Evolutionary conservation across 805 yeast species (phyloP).

Genomic region (Pichia gijzeniarum): DNA sequence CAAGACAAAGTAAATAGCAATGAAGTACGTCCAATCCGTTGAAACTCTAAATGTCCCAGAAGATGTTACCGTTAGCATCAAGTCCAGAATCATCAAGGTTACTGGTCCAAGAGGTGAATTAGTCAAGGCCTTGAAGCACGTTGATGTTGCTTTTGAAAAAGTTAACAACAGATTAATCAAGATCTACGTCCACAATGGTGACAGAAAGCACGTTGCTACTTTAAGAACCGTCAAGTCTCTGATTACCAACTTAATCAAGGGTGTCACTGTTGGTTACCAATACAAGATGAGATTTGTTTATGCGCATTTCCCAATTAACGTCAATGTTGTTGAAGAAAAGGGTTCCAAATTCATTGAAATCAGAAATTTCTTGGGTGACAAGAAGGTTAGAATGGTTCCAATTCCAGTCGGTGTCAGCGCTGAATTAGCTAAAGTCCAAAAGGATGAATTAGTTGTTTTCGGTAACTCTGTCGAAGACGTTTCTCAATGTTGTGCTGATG

Average conservation of each 20-base stretch:
- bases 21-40: constrained; percentile 60
- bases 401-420: constrained; percentile 85
- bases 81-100: constrained; percentile 84
- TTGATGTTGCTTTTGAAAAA: constrained; percentile 89
- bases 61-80: constrained; percentile 86
- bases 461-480: constrained; percentile 98
- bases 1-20: constrained; percentile 19
- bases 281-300: constrained; percentile 99
- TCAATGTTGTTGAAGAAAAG: constrained; percentile 79
- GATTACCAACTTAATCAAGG: constrained; percentile 88
- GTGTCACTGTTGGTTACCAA: constrained; percentile 98
- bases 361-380: constrained; percentile 99
- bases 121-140: constrained; percentile 86
- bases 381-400: constrained; percentile 85
- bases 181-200: constrained; percentile 96
- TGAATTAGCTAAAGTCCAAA: constrained; percentile 73
- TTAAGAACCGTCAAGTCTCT: constrained; percentile 97
- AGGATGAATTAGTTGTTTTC: constrained; percentile 87
- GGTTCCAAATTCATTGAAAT: constrained; percentile 77
- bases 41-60: constrained; percentile 69
- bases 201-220: constrained; percentile 99
- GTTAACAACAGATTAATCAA: constrained; percentile 65
- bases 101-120: constrained; percentile 97
- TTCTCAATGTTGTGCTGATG: constrained; percentile 97
- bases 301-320: constrained; percentile 99